A percentile compares a stretch with the other conserved stretches of the same genome.
phyloP scores from a whole-genome alignment of 768 basidiomycete species.

The Mycena alexandri region DNA sequence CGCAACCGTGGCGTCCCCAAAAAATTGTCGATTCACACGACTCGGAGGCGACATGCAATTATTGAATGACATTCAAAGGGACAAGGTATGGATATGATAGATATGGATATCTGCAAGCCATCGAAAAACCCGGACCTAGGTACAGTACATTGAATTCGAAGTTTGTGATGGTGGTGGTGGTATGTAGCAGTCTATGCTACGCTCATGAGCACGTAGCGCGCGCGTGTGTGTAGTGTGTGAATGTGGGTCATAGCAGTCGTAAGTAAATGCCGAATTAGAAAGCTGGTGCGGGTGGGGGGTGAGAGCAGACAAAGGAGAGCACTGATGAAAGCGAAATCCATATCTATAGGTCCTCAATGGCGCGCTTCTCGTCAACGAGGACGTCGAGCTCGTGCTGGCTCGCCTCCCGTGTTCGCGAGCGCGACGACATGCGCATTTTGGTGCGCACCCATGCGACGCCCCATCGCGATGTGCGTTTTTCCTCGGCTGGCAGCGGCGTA shows the following conservation, averaged over 20 bases:
- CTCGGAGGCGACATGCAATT: conserved; percentile 5
- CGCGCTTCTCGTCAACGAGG: conserved; percentile 70
- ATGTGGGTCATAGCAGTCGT: conserved; percentile 12
- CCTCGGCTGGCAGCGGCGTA: conserved; percentile 43
- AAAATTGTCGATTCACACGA: not conserved
- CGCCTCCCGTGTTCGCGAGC: conserved; percentile 60
- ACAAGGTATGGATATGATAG: conserved; percentile 27
- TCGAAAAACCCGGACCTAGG: conserved; percentile 12
- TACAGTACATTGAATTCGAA: conserved; percentile 24
- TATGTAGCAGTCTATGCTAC: conserved; percentile 33
- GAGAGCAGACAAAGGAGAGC: conserved; percentile 14
- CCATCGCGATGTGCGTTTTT: conserved; percentile 60
- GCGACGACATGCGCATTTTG: conserved; percentile 68
- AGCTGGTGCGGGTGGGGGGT: conserved; percentile 3
- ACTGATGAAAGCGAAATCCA: not conserved
- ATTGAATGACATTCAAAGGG: conserved; percentile 15
- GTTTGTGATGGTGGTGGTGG: not conserved
- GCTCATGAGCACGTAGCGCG: conserved; percentile 11
- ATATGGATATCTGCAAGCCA: conserved; percentile 28
- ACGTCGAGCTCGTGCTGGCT: conserved; percentile 61
- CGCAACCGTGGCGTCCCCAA: not conserved
- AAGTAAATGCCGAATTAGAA: conserved; percentile 15
- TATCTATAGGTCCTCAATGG: conserved; percentile 49
- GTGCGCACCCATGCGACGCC: conserved; percentile 70
- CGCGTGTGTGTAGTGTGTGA: not conserved